phyloP scores from a whole-genome alignment of 2,329 filamentous ascomycete species.

The Aspergillus sp. region DNA sequence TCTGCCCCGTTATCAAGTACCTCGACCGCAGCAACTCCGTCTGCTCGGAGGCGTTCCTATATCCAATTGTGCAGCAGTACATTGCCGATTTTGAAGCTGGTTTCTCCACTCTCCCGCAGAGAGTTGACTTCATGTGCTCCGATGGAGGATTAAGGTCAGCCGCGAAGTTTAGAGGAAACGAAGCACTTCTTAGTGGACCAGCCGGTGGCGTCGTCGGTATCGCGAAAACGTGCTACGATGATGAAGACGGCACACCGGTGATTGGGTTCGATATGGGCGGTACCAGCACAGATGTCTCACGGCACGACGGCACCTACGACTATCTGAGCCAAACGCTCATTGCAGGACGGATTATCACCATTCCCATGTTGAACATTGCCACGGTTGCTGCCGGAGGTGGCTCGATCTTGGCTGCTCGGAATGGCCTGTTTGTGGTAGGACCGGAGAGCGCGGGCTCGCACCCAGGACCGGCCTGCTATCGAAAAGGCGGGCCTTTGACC shows the following conservation, averaged over 20 bases:
- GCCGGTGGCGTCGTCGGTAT: constrained; percentile 95
- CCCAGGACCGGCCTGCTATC: constrained; percentile 88
- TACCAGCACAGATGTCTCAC: constrained; percentile 84
- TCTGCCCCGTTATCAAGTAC: constrained; percentile 83
- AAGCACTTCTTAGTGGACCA: constrained; percentile 81
- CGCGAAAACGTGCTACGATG: constrained; percentile 89
- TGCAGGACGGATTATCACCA: constrained; percentile 91
- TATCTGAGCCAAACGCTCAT: constrained; percentile 77
- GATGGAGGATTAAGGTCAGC: constrained; percentile 63
- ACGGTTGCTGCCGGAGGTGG: constrained; percentile 86
- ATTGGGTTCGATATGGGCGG: constrained; percentile 98
- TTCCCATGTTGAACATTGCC: constrained; percentile 91
- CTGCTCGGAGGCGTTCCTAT: constrained; percentile 7
- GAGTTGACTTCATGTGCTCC: constrained; percentile 36
- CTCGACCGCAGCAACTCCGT: constrained; percentile 71
- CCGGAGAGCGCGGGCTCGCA: constrained; percentile 91
- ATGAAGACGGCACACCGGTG: constrained; percentile 77
- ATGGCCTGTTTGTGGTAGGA: constrained; percentile 88
- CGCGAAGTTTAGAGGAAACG: constrained; percentile 71
- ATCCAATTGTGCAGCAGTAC: neutral
- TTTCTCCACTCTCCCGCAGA: neutral
- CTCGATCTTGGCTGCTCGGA: constrained; percentile 75
- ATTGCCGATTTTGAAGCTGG: neutral
- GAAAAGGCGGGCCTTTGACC: constrained; percentile 86
- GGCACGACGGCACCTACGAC: constrained; percentile 86